Evolutionary conservation across 2,329 filamentous ascomycete genomes (phyloP).

Genomic region (Colletotrichum sp.): DNA sequence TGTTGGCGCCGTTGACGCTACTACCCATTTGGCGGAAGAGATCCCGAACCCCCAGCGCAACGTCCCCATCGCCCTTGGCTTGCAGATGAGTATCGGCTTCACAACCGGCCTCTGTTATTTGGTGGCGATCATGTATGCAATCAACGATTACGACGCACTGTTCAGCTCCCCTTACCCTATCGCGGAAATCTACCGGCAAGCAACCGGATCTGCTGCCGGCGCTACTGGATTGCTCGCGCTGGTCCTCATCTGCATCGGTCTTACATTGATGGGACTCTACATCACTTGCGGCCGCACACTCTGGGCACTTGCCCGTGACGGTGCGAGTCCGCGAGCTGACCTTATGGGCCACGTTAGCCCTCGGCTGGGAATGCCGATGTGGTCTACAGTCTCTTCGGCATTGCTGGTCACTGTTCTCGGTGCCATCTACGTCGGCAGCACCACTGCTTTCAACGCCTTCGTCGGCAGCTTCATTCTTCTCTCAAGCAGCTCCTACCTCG

Average conservation of each 20-base stretch:
- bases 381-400: slow-evolving; percentile 55
- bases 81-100: slow-evolving; percentile 57
- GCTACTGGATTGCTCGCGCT: slow-evolving; percentile 55
- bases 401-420: slow-evolving; percentile 58
- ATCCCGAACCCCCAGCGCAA: slow-evolving; percentile 58
- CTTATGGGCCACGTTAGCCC: slow-evolving; percentile 33
- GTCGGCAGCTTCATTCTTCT: slow-evolving; percentile 54
- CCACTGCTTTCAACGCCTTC: slow-evolving; percentile 71
- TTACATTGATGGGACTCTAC: slow-evolving; percentile 39
- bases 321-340: slow-evolving; percentile 37
- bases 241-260: slow-evolving; percentile 40
- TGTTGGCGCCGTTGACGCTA: slow-evolving; percentile 70
- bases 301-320: slow-evolving; percentile 46
- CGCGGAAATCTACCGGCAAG: slow-evolving; percentile 69
- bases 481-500: slow-evolving; percentile 60
- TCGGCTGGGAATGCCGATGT: slow-evolving; percentile 38
- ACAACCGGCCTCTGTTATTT: slow-evolving; percentile 57
- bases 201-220: slow-evolving; percentile 54
- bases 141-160: slow-evolving; percentile 58
- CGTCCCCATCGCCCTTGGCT: slow-evolving; percentile 57
- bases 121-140: slow-evolving; percentile 61
- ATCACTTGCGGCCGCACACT: slow-evolving; percentile 44
- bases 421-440: slow-evolving; percentile 69
- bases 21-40: slow-evolving; percentile 70
- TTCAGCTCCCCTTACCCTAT: slow-evolving; percentile 63